Conservation (phyloP, 768 basidiomycete species). For the Mycena filopes region DNA sequence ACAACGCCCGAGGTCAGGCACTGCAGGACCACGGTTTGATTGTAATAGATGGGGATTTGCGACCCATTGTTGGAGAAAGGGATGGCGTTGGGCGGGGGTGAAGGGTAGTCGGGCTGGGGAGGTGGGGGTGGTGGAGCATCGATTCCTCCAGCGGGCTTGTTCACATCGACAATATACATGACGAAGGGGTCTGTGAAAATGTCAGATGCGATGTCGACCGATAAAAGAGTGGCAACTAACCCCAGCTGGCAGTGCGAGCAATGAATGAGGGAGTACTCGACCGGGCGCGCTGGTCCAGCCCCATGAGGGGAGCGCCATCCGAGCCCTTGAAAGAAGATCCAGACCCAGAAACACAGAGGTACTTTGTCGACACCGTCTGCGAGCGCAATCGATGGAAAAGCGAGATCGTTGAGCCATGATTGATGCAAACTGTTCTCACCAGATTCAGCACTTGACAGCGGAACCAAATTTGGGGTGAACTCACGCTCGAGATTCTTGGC, state of each 20-base stretch:
- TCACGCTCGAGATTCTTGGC: conserved; percentile 92
- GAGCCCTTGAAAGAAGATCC: conserved; percentile 93
- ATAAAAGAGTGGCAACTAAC: conserved; percentile 52
- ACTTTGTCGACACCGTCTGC: conserved; percentile 96
- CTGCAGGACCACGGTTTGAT: conserved; percentile 94
- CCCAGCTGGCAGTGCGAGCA: conserved; percentile 91
- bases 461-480: conserved; percentile 44
- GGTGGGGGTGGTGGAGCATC: conserved; percentile 85
- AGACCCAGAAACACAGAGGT: conserved; percentile 94
- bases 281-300: conserved; percentile 76
- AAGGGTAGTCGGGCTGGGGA: conserved; percentile 89
- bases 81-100: conserved; percentile 91
- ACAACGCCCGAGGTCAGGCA: conserved; percentile 94
- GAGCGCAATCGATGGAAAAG: conserved; percentile 96
- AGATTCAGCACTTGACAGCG: conserved; percentile 26
- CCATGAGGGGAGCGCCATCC: conserved; percentile 88
- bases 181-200: conserved; percentile 82
- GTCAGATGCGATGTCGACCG: conserved; percentile 18
- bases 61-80: conserved; percentile 85
- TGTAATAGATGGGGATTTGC: conserved; percentile 94
- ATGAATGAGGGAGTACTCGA: conserved; percentile 88
- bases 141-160: conserved; percentile 80
- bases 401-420: conserved; percentile 95
- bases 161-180: conserved; percentile 97
- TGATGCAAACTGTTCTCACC: conserved; percentile 79